Percentiles rank a stretch among this genome's conserved stretches.
phyloP scores from a whole-genome alignment of 2,329 filamentous ascomycete genomes.

The Colletotrichum sp. region DNA sequence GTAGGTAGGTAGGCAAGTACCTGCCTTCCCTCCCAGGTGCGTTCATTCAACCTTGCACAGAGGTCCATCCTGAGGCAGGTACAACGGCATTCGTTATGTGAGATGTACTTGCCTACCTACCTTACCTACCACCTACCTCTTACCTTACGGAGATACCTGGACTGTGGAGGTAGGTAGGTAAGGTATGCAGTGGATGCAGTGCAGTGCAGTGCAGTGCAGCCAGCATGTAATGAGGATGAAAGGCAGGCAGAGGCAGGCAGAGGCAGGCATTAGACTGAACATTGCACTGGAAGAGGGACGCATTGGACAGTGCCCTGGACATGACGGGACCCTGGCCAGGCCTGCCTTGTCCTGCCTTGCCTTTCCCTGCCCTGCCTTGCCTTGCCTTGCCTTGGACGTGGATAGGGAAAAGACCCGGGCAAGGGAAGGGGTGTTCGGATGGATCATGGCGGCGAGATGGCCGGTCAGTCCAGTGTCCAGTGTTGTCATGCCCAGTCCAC shows the following conservation, averaged over 20 bases:
- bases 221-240: not conserved
- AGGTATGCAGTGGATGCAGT: not conserved
- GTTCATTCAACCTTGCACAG: not conserved
- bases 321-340: not conserved
- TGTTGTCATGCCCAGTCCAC: not conserved
- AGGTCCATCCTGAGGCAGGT: not conserved
- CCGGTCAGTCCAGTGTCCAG: not conserved
- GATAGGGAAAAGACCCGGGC: not conserved
- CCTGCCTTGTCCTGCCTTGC: not conserved
- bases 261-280: not conserved
- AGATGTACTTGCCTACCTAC: not conserved
- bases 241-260: not conserved
- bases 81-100: not conserved
- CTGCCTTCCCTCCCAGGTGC: not conserved
- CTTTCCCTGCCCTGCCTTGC: not conserved
- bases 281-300: not conserved
- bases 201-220: not conserved
- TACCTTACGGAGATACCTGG: not conserved
- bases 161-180: not conserved
- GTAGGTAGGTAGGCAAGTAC: not conserved
- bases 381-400: not conserved
- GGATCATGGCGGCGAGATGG: conserved; percentile 10
- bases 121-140: not conserved
- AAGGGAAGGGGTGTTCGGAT: conserved; percentile 8
- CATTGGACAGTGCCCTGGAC: not conserved